Evolutionary conservation across 306 rosid genomes (phyloP), one percentile per base, ranked within the genome.

Genomic region (Glycine tomentella): DNA sequence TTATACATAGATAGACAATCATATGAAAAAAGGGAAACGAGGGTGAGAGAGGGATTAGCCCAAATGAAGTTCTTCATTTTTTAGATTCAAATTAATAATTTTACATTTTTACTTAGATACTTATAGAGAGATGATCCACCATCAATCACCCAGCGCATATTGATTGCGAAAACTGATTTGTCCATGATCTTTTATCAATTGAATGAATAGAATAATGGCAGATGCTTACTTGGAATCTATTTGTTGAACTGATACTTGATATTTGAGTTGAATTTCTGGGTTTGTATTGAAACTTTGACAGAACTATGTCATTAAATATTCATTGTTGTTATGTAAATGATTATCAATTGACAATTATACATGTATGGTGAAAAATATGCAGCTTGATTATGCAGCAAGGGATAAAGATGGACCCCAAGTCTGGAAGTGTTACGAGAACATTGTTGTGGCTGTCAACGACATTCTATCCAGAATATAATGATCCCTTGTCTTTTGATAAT

Each of bases 351-450:
- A 67, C 64, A 62, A 15, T 57, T 16, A 15, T 72, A 82, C 33
- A 10, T 50, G 69, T 72, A n/a, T 77, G 76, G 20, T 78, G 76
- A 59, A 81, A 73, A 63, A 71, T 75, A 44, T 84, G 85, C 91
- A 91, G 98, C 86, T 94, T 55, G 97, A 90, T 86, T 92, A 91
- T 81, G 97, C 97, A 74, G 98, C 95, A 63, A 92, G 97, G 83
- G 92, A 87, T 52, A 72, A 80, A 89, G 97, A 92, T 85, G 88
- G 73, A 68, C 76, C 80, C 2, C 87, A 78, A 79, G 86, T 92
- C 46, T 81, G 90, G 87, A 83, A 81, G 86, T 87, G 87, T 78
- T 91, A 91, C 25, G 77, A 83, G 68, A 88, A 89, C 83, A 94
- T 94, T 53, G 90, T 76, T 73, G 58, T 57, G 17, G 90, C 89